Evolutionary conservation across 2,329 filamentous ascomycete genomes (phyloP), one percentile per base, ranked within the genome.

Genomic region (Penicillium sumatraense): DNA sequence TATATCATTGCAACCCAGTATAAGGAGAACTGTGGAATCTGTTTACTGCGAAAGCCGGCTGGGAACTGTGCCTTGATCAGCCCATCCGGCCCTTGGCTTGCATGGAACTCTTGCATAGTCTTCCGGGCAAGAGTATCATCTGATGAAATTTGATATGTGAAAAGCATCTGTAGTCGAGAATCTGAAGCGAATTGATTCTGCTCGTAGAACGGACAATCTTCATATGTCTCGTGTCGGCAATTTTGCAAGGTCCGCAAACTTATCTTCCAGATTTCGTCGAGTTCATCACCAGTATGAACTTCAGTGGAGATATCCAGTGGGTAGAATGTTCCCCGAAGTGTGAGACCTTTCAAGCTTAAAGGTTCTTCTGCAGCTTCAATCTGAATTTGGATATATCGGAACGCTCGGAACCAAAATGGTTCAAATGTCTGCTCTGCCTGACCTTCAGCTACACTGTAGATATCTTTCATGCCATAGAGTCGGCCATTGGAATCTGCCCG

Each of bases 161-260:
- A 68, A 2, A 69, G 59, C 45, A 65, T 62, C 41, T 64, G 60
- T 4, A 60, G 55, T 10, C 66, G 57, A 2, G 61, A 58, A 53
- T 69, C 65, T 47, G 65, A 65, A 31, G 54, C 57, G 33, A 66
- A 69, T 36, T 69, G 66, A 11, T 65, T 65, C 44, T 69, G 67
- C 46, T 69, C 67, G 48, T 69, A 69, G 48, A 68, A 68, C 3
- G 67, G 66, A 27, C 67, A 69, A 51, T 69, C 67, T 18, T 67
- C 65, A 27, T 68, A 69, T 18, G 62, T 64, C 18, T 69, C 67
- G 48, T 67, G 64, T 59, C 64, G 63, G 44, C 67, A 69, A 35
- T 68, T 68, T 20, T 57, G 46, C 4, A 69, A 49, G 5, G 67
- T 69, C 13, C 58, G 51, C 26, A 68, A 24, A 41, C 62, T 65